phyloP scores from a whole-genome alignment of 108 stramenopile genomes.

The Fistulifera pelliculosa region DNA sequence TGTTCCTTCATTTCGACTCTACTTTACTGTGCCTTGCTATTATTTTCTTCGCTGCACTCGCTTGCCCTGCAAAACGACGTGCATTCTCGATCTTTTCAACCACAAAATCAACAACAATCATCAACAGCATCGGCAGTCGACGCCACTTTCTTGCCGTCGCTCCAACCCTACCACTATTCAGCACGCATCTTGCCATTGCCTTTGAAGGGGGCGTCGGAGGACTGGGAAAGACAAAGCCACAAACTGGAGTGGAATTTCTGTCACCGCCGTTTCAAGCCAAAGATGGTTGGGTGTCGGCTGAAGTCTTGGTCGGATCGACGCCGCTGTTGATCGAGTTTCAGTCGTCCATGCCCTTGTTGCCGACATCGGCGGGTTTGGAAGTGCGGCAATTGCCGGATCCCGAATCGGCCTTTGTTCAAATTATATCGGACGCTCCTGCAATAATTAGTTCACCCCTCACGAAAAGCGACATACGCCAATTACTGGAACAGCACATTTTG shows the following conservation, averaged over 20 bases:
- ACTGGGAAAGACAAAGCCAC: conserved; percentile 73
- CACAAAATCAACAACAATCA: too few species aligned
- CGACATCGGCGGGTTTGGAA: conserved; percentile 56
- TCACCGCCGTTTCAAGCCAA: conserved; percentile 23
- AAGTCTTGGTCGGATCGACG: conserved; percentile 10
- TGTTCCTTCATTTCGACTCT: too few species aligned
- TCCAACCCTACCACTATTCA: not conserved
- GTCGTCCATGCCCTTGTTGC: conserved; percentile 39
- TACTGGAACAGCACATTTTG: too few species aligned
- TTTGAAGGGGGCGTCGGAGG: conserved; percentile 81
- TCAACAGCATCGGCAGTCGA: too few species aligned
- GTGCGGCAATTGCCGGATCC: conserved; percentile 49
- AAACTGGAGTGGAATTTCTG: conserved; percentile 66
- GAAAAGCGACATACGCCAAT: too few species aligned
- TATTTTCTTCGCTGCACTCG: too few species aligned
- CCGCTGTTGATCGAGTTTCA: conserved; percentile 34
- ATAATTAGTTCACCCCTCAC: too few species aligned
- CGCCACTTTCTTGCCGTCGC: not conserved
- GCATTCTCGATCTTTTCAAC: too few species aligned
- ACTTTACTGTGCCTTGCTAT: too few species aligned
- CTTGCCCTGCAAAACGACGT: too few species aligned
- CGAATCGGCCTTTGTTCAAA: conserved; percentile 72
- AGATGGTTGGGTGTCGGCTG: conserved; percentile 28
- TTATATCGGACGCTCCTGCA: too few species aligned
- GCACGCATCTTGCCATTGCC: conserved; percentile 23